A percentile compares a stretch with the other conserved stretches of the same genome.
These are phyloP conservation scores for Rusavskia elegans DNA, from an alignment of 495 filamentous ascomycete species.

Conservation along the genomic window DNA sequence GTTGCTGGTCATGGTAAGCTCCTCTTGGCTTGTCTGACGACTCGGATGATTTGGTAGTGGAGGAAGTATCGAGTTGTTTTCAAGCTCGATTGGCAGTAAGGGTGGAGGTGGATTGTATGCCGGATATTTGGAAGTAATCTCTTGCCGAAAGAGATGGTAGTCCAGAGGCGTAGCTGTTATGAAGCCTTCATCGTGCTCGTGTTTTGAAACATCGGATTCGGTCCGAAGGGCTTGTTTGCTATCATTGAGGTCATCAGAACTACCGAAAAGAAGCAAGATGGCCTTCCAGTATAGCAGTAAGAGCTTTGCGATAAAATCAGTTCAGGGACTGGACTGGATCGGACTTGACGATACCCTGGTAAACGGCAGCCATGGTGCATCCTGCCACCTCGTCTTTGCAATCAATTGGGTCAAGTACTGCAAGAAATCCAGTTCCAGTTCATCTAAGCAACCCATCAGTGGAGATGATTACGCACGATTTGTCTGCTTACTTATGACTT, in stretches of 20 bases:
- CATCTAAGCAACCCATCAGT: not conserved
- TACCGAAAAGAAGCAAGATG: constrained; percentile 70
- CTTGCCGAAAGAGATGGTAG: constrained; percentile 90
- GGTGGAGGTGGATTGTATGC: constrained; percentile 82
- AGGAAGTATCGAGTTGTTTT: constrained; percentile 80
- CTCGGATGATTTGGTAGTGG: constrained; percentile 61
- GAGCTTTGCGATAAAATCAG: constrained; percentile 24
- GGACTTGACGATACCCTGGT: constrained; percentile 24
- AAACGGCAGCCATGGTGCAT: constrained; percentile 46
- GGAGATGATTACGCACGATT: not conserved
- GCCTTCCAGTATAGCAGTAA: constrained; percentile 85
- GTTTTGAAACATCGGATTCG: constrained; percentile 17
- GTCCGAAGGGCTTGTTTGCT: constrained; percentile 46
- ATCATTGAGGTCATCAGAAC: constrained; percentile 48
- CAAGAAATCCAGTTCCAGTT: constrained; percentile 50
- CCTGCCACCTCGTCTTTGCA: constrained; percentile 76
- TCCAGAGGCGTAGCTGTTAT: constrained; percentile 89
- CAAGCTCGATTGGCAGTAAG: constrained; percentile 69
- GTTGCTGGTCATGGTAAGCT: constrained; percentile 27
- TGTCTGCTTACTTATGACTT: constrained; percentile 16
- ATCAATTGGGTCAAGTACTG: constrained; percentile 60
- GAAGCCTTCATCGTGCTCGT: constrained; percentile 28
- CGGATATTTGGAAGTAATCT: constrained; percentile 97
- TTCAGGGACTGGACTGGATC: not conserved
- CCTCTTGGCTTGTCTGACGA: constrained; percentile 23